Evolutionary conservation across 768 basidiomycete genomes (phyloP), one percentile per base, ranked within the genome.

Genomic region (Collybiopsis luxurians): DNA sequence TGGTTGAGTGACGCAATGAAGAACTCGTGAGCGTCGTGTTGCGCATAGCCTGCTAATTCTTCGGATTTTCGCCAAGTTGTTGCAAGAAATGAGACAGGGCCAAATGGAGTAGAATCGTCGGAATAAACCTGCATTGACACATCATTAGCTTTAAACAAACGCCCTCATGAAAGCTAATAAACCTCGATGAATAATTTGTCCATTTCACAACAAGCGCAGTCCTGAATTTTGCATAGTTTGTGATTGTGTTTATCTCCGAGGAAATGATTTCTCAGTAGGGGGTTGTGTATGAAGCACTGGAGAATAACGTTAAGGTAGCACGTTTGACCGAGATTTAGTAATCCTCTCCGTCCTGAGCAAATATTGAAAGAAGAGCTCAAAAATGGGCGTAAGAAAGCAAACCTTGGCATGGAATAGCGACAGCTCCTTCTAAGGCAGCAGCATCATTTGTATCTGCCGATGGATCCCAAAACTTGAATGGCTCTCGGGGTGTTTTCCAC

Each of bases 261-360:
- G 65, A 94, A 98, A 68, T 90, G 92, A 63, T 92, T 89, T 31
- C 92, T 83, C 4, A 98, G 75, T 4, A 96, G 76, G 0, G 96
- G 95, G 63, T 97, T 98, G 71, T 92, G 89, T 7, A 91, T 77
- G 64, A 98, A 87, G 12, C 83, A 84, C 69, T 98, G 96, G 11
- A 98, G 79, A 21, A 97, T 85, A 51, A 89, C 93, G 61, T 93
- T 96, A 63, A 98, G 79, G 73, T 94, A 98, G 66, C 96, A 98
- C 0, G 95, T 98, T 68, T 94, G 88, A 1, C 93, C 92, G 0
- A 96, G 82, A 69, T 96, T 95, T 42, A 93, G 73, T 2, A 96
- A 76, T 0, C 94, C 93, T 56, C 90, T 79, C n/a, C 90, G 84
- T 51, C 86, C 92, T 92, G 43, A 10, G 31, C 6, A 38, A 10